Conservation (phyloP, 1,139 yeast species). For the Candida pseudoviswanathii region DNA sequence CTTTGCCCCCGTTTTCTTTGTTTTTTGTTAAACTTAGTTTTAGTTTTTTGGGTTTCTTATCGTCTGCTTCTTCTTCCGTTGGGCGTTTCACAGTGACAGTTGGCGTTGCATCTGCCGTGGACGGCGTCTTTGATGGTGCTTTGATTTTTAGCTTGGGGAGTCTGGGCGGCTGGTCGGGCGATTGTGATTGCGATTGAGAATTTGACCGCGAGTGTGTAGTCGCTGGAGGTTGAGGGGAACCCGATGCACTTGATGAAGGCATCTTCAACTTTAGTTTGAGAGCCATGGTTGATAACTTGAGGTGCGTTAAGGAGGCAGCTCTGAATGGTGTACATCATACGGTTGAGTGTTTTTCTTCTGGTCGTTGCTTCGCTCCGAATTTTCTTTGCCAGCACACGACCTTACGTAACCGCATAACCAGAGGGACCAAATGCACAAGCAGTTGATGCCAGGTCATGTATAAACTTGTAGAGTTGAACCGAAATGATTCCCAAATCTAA, state of each 20-base stretch:
- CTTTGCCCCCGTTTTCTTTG: constrained; percentile 18
- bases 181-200: constrained; percentile 5
- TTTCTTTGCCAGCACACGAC: neutral
- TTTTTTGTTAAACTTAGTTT: constrained; percentile 22
- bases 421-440: too few relatives aligned
- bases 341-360: neutral
- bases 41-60: constrained; percentile 23
- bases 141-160: constrained; percentile 32
- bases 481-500: neutral
- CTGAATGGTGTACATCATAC: neutral
- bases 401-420: too few relatives aligned
- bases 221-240: constrained; percentile 9
- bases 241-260: constrained; percentile 18
- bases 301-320: neutral
- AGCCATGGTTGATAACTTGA: constrained; percentile 18
- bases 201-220: neutral
- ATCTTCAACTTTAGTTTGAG: constrained; percentile 29
- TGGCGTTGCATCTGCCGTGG: constrained; percentile 7
- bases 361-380: neutral
- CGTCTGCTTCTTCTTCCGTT: constrained; percentile 11
- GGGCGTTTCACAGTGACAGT: constrained; percentile 9
- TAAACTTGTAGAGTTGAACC: neutral
- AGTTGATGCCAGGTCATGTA: neutral
- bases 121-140: constrained; percentile 22
- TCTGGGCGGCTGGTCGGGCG: constrained; percentile 14